These are phyloP conservation scores for Arxiozyma slooffiae DNA, from an alignment of 1,139 yeast genomes.

Conservation along the genomic window DNA sequence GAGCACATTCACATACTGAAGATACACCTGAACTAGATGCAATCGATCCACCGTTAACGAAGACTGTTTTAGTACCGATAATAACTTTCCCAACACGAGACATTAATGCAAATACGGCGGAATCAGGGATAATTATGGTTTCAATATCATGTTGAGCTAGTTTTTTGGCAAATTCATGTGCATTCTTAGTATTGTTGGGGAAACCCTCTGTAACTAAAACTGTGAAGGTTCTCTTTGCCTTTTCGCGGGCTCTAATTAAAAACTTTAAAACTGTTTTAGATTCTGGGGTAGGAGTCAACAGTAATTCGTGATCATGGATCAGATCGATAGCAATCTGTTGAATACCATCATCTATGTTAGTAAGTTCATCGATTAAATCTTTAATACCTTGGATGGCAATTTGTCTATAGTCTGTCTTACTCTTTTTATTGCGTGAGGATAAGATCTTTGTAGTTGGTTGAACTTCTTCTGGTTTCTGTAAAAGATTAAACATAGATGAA, in stretches of 20 bases:
- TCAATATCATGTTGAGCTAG: slow-evolving; percentile 82
- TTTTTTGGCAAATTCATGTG: slow-evolving; percentile 71
- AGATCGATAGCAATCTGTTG: slow-evolving; percentile 85
- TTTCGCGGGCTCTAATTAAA: slow-evolving; percentile 69
- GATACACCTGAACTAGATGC: slow-evolving; percentile 80
- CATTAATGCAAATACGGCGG: slow-evolving; percentile 92
- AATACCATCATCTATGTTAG: slow-evolving; percentile 81
- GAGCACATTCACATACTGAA: slow-evolving; percentile 90
- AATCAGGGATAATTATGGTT: slow-evolving; percentile 84
- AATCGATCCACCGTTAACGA: slow-evolving; percentile 92
- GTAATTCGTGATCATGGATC: slow-evolving; percentile 87
- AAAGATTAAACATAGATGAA: slow-evolving; percentile 79
- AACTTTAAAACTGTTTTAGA: slow-evolving; percentile 85
- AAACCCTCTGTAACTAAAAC: slow-evolving; percentile 87
- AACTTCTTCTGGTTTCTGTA: slow-evolving; percentile 42
- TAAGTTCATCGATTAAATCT: slow-evolving; percentile 85
- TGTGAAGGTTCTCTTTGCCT: slow-evolving; percentile 70
- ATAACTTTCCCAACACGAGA: slow-evolving; percentile 94
- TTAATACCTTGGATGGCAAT: slow-evolving; percentile 89
- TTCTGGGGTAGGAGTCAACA: slow-evolving; percentile 88
- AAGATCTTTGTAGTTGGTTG: slow-evolving; percentile 17
- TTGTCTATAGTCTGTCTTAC: slow-evolving; percentile 58
- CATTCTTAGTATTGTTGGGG: slow-evolving; percentile 70
- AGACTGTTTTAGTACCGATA: slow-evolving; percentile 82
- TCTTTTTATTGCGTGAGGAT: slow-evolving; percentile 24